A percentile compares a stretch with the other conserved stretches of the same genome.
Conservation (phyloP, 192 early-diverging fungal species). For the Entomortierella beljakovae region DNA sequence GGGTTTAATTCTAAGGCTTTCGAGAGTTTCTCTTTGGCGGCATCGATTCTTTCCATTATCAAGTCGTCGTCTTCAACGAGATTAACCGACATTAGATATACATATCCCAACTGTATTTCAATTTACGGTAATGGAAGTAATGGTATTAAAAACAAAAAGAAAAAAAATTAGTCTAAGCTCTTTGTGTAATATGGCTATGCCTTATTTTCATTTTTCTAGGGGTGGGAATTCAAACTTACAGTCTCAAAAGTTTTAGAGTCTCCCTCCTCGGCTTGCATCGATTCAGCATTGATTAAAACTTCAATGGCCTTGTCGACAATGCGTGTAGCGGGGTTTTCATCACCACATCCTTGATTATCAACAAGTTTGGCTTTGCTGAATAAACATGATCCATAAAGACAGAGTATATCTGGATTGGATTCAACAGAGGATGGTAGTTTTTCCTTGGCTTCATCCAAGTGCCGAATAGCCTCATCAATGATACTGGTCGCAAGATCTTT, state of each 20-base stretch:
- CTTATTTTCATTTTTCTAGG: too few relatives aligned
- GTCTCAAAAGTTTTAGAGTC: constrained; percentile 40
- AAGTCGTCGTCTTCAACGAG: constrained; percentile 63
- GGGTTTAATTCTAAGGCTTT: constrained; percentile 59
- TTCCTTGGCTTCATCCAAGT: constrained; percentile 28
- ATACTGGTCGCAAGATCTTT: constrained; percentile 21
- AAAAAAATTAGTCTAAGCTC: background rate
- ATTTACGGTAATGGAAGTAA: background rate
- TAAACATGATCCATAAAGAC: constrained; percentile 36
- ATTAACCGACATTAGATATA: constrained; percentile 52
- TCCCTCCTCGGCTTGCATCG: constrained; percentile 26
- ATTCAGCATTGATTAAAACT: constrained; percentile 33
- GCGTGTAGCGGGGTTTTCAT: constrained; percentile 13
- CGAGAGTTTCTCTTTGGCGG: constrained; percentile 58
- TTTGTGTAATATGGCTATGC: background rate
- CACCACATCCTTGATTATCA: constrained; percentile 6
- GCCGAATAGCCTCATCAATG: constrained; percentile 30
- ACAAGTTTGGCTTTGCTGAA: constrained; percentile 40
- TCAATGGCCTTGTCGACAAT: constrained; percentile 41
- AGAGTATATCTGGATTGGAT: constrained; percentile 28
- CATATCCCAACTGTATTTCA: constrained; percentile 54
- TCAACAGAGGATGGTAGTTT: constrained; percentile 18
- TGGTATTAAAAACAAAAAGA: background rate
- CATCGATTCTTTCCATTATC: constrained; percentile 62
- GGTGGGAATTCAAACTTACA: constrained; percentile 7